Evolutionary conservation across 257 asterid genomes (phyloP).

Genomic region (Gentiana straminea): DNA sequence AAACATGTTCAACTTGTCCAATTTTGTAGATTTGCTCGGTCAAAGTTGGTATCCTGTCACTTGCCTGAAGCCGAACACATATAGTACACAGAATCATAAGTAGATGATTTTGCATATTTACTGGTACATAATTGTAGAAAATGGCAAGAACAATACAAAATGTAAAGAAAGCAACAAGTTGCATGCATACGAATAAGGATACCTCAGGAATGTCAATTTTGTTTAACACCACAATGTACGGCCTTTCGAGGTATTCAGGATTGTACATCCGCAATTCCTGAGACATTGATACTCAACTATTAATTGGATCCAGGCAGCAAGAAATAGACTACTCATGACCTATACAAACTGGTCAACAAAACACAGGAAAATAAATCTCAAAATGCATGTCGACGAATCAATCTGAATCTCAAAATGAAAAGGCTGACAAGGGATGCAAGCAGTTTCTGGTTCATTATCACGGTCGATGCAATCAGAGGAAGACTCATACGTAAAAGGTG

Average conservation of each 20-base stretch:
- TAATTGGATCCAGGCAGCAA: slow-evolving; percentile 1
- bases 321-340: background rate
- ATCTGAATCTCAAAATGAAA: too few relatives aligned
- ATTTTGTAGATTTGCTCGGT: slow-evolving; percentile 52
- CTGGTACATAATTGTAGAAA: background rate
- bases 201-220: slow-evolving; percentile 90
- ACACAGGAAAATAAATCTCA: too few relatives aligned
- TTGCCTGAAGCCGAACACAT: slow-evolving; percentile 38
- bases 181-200: slow-evolving; percentile 4
- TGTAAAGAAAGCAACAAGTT: slow-evolving; percentile 1
- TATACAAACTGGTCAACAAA: background rate
- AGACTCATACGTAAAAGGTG: too few relatives aligned
- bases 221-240: slow-evolving; percentile 76
- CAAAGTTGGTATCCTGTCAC: slow-evolving; percentile 49
- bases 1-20: slow-evolving; percentile 39
- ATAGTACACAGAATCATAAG: background rate
- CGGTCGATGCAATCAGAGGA: too few relatives aligned
- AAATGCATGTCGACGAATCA: too few relatives aligned
- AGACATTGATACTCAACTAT: slow-evolving; percentile 7
- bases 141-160: background rate
- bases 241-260: slow-evolving; percentile 89
- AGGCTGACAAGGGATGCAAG: too few relatives aligned
- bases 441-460: too few relatives aligned
- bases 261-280: slow-evolving; percentile 98
- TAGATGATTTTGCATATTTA: background rate